phyloP scores from a whole-genome alignment of 768 basidiomycete species.

The Daedaleopsis nitida region DNA sequence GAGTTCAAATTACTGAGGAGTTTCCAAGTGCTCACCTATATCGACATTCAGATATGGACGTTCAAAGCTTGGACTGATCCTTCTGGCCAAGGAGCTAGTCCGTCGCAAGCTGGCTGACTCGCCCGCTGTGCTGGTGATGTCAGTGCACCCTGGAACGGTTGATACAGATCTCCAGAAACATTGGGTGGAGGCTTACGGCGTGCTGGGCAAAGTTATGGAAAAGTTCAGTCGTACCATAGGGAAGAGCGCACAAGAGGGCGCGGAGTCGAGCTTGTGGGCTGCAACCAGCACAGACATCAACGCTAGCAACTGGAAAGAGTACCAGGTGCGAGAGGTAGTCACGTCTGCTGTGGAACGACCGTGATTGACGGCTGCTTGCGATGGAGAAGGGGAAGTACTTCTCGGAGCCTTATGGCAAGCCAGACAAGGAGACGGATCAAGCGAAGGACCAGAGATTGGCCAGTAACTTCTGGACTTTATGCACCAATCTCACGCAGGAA shows the following conservation, averaged over 20 bases:
- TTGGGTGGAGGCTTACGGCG: conserved; percentile 30
- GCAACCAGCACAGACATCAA: conserved; percentile 31
- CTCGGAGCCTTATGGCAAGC: conserved; percentile 29
- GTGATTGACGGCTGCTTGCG: neutral
- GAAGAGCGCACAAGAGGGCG: too few species aligned
- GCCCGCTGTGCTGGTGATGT: conserved; percentile 28
- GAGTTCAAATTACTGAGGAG: neutral
- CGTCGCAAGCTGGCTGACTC: conserved; percentile 24
- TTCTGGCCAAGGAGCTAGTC: conserved; percentile 25
- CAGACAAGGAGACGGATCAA: conserved; percentile 25
- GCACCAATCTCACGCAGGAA: conserved; percentile 24
- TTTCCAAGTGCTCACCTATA: neutral
- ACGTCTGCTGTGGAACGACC: neutral
- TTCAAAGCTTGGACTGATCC: conserved; percentile 31
- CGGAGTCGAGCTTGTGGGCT: conserved; percentile 26
- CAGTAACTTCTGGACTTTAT: conserved; percentile 28
- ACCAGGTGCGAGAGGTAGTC: conserved; percentile 23
- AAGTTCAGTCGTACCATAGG: conserved; percentile 9
- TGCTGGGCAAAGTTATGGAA: conserved; percentile 27
- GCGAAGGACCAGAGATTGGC: conserved; percentile 23
- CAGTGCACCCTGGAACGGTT: conserved; percentile 33
- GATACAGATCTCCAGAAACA: conserved; percentile 31
- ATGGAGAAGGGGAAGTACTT: conserved; percentile 29
- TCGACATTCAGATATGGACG: conserved; percentile 25
- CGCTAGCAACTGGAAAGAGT: conserved; percentile 30